Base-by-base conservation (phyloP, 495 filamentous ascomycete species). In the Chaetomium fimeti region DNA sequence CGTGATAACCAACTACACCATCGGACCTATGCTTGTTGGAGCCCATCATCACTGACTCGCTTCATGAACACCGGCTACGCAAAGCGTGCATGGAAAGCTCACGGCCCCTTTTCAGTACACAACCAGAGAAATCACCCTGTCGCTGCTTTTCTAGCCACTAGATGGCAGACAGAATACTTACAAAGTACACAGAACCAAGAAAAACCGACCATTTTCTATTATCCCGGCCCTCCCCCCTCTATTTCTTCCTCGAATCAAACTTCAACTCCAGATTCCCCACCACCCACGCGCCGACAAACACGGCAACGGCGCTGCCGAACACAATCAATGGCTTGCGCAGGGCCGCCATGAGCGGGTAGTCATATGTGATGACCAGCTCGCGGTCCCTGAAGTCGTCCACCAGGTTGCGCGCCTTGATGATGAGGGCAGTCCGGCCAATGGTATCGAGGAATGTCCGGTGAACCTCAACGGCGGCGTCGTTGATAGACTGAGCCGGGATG, bases 391-490 rank as follows among this genome's bases (percentile, higher is more conserved):
- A 83, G 66, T 96, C 94, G 63, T 98, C 94, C 0, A 93, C 90
- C 63, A 98, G 77, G 71, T 94, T 96, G 55, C 87, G 82, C 28
- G 91, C 91, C 58, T 86, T 89, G 66, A 98, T 83, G 62, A 85
- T 89, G 54, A 98, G 82, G 3, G 88, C 85, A 28, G 92, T 92
- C 32, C 94, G 90, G 65, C 94, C 94, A 36, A 91, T 74, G 1
- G 95, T 98, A 76, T 98, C 94, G 83, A 98, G 89, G 77, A 91
- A 98, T 2, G 93, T 97, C 73, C 87, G 87, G 68, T 80, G 71
- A 15, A 77, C 58, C 43, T 71, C 70, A 5, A 82, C 66, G 9
- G 66, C 68, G 76, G 90, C 85, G 11, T 85, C 78, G 60, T 81
- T 83, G 48, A 88, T 83, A 8, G 84, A 81, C 25, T 83, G 78